Percentiles rank a stretch among this genome's conserved stretches.
phyloP scores from a whole-genome alignment of 2,329 filamentous ascomycete species.

The Botrytis sinoallii region DNA sequence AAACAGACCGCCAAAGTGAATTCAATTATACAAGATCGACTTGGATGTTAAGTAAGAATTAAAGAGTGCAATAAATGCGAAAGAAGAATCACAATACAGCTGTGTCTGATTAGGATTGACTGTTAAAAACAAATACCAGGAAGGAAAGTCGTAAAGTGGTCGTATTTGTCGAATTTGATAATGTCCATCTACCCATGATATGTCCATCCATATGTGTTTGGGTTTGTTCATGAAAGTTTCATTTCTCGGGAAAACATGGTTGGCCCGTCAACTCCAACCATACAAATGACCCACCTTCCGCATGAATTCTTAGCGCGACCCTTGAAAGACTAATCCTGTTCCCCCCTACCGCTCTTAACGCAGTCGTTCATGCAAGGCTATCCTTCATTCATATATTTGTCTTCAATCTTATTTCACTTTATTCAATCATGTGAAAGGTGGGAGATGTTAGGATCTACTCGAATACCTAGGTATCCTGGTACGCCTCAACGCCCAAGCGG shows the following conservation, averaged over 20 bases:
- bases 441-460: background rate
- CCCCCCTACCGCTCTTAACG: background rate
- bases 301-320: background rate
- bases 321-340: background rate
- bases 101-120: background rate
- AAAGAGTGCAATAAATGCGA: background rate
- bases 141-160: background rate
- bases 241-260: slow-evolving; percentile 12
- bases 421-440: background rate
- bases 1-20: slow-evolving; percentile 14
- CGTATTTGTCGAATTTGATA: background rate
- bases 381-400: background rate
- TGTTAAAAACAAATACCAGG: background rate
- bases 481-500: background rate
- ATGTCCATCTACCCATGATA: background rate
- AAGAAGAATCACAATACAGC: background rate
- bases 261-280: background rate
- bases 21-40: background rate
- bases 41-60: background rate
- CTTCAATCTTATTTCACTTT: background rate
- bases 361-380: slow-evolving; percentile 1
- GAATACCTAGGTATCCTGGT: background rate
- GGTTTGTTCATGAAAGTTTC: background rate
- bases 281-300: background rate
- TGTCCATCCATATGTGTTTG: background rate